These are phyloP conservation scores for Volutella citrinella DNA, from an alignment of 2,329 filamentous ascomycete genomes.

Conservation along the genomic window DNA sequence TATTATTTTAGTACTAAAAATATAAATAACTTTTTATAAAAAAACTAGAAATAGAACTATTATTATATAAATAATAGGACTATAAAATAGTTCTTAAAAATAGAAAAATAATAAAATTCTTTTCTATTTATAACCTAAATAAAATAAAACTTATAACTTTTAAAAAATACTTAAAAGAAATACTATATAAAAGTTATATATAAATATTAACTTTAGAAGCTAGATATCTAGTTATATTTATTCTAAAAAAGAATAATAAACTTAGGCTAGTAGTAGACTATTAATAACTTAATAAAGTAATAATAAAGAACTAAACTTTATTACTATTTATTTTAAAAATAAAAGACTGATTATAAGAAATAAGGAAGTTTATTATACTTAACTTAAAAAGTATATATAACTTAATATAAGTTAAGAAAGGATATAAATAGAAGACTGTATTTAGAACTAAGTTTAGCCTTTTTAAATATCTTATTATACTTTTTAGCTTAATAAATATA, in stretches of 20 bases:
- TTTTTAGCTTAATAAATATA: constrained; percentile 22
- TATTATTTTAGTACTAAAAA: too few species aligned
- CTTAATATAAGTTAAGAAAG: constrained; percentile 24
- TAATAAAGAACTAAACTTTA: constrained; percentile 20
- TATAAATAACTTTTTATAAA: too few species aligned
- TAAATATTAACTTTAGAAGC: constrained; percentile 5
- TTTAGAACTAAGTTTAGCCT: constrained; percentile 31
- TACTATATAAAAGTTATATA: constrained; percentile 15
- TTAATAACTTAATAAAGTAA: constrained; percentile 22
- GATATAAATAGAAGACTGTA: constrained; percentile 32
- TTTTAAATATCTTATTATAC: constrained; percentile 33
- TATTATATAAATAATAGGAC: neutral
- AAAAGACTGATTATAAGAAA: constrained; percentile 16
- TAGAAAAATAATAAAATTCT: neutral
- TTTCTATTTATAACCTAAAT: too few species aligned
- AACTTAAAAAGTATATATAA: constrained; percentile 22
- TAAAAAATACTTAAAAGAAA: constrained; percentile 5
- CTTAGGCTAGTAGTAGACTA: constrained; percentile 26
- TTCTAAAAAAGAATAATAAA: constrained; percentile 18
- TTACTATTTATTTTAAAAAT: constrained; percentile 23
- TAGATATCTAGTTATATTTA: constrained; percentile 15
- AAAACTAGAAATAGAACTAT: too few species aligned
- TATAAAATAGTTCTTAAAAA: neutral
- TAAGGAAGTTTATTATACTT: constrained; percentile 2
- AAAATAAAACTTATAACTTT: constrained; percentile 4